Evolutionary conservation across 805 yeast genomes (phyloP), one percentile per base, ranked within the genome.

Genomic region (Yarrowia hollandica): DNA sequence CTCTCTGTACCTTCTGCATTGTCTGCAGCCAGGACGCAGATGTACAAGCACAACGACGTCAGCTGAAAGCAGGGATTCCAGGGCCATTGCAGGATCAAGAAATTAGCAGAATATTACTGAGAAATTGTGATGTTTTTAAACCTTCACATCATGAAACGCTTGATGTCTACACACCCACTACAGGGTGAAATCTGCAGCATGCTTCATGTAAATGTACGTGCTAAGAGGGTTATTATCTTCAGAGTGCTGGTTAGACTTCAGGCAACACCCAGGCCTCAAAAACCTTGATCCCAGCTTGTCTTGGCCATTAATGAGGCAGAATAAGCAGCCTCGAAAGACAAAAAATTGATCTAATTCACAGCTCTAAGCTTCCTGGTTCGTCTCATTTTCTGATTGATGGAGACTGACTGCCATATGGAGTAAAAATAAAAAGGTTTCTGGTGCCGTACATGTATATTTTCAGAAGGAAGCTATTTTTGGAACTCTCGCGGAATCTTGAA

Each of bases 51-150:
- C 33, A 18, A 26, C 12, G 33, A 41, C 22, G 31, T 41, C 46
- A 41, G 46, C 11, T 22, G 30, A 26, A 39, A 23, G 44, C 44
- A 23, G 30, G 44, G 30, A 37, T 37, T 21, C n/a, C n/a, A n/a
- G n/a, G n/a, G n/a, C n/a, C n/a, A n/a, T n/a, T n/a, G n/a, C n/a
- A n/a, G n/a, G n/a, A n/a, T n/a, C n/a, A n/a, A n/a, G n/a, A n/a
- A n/a, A n/a, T n/a, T n/a, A n/a, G n/a, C n/a, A n/a, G n/a, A n/a
- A n/a, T n/a, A n/a, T n/a, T n/a, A n/a, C n/a, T n/a, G n/a, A n/a
- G n/a, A n/a, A n/a, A n/a, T n/a, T n/a, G n/a, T n/a, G n/a, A n/a
- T n/a, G n/a, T n/a, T n/a, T n/a, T n/a, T n/a, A n/a, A n/a, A n/a
- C n/a, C n/a, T n/a, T n/a, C n/a, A n/a, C n/a, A n/a, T n/a, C n/a